These are phyloP conservation scores for Apiospora phragmitis DNA, from an alignment of 2,329 filamentous ascomycete genomes.

Conservation along the genomic window DNA sequence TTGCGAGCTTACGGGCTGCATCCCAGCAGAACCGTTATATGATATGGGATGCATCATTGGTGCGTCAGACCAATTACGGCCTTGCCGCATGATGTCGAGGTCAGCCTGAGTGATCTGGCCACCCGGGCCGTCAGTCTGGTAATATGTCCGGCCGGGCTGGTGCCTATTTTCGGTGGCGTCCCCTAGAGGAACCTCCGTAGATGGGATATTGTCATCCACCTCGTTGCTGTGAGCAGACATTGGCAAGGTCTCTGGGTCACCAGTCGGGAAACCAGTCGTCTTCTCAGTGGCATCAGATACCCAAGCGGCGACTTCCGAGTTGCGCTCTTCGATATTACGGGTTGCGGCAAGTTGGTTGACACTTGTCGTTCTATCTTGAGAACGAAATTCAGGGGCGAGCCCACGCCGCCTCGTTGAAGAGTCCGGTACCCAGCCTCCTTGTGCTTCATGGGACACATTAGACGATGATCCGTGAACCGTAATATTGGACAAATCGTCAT, in stretches of 20 bases:
- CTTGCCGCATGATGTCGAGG: constrained; percentile 48
- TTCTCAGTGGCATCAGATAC: constrained; percentile 33
- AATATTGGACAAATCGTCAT: constrained; percentile 37
- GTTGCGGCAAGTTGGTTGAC: constrained; percentile 48
- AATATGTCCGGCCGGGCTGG: constrained; percentile 52
- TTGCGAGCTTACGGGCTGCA: constrained; percentile 52
- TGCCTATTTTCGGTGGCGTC: constrained; percentile 51
- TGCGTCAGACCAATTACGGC: constrained; percentile 50
- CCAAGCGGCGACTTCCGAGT: constrained; percentile 53
- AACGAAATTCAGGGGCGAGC: constrained; percentile 47
- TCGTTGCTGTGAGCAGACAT: constrained; percentile 20
- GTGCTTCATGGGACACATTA: constrained; percentile 37
- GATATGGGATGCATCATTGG: constrained; percentile 49
- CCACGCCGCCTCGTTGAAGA: constrained; percentile 43
- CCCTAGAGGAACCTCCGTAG: constrained; percentile 45
- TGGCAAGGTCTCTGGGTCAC: constrained; percentile 16
- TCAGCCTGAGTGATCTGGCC: constrained; percentile 47
- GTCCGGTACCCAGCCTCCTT: constrained; percentile 44
- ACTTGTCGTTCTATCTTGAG: constrained; percentile 44
- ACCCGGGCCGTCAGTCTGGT: constrained; percentile 35
- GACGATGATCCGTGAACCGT: constrained; percentile 20
- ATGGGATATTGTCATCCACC: constrained; percentile 37
- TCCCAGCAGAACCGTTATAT: constrained; percentile 22
- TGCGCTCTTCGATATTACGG: constrained; percentile 46
- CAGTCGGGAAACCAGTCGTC: constrained; percentile 14